Conservation (phyloP, 2,329 filamentous ascomycete species). For the Calcarisporium arbuscula region DNA sequence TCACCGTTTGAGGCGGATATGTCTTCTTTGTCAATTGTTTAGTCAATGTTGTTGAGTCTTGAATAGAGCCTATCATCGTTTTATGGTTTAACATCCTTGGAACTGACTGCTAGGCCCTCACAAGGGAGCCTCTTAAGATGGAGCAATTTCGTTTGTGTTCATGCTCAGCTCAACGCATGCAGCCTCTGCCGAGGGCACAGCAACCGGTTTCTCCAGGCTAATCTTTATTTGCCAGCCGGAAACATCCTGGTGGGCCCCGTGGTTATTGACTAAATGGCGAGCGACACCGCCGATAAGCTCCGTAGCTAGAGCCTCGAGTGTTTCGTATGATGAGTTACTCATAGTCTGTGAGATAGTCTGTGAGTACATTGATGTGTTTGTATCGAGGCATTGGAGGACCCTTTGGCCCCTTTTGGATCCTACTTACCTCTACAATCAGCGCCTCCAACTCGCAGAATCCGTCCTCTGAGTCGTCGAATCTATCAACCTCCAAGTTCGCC, state of each 20-base stretch:
- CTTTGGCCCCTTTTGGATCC: too few relatives aligned
- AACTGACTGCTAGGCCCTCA: too few relatives aligned
- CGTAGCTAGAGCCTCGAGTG: conserved; percentile 54
- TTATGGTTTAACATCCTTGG: too few relatives aligned
- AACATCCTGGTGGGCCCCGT: conserved; percentile 8
- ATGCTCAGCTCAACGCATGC: conserved; percentile 53
- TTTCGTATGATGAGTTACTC: conserved; percentile 52
- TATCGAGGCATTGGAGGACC: not conserved
- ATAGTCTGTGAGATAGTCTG: conserved; percentile 35
- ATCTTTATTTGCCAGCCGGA: conserved; percentile 50
- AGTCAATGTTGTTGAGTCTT: too few relatives aligned
- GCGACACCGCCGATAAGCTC: conserved; percentile 41
- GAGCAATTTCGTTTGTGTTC: conserved; percentile 22
- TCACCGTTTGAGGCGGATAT: too few relatives aligned
- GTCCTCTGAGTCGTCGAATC: conserved; percentile 39
- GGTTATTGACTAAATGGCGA: conserved; percentile 29
- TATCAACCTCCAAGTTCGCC: conserved; percentile 56
- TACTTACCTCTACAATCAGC: conserved; percentile 54
- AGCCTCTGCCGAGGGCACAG: conserved; percentile 65
- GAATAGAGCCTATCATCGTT: too few relatives aligned
- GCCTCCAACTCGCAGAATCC: conserved; percentile 50
- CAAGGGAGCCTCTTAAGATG: too few relatives aligned
- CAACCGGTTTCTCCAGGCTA: conserved; percentile 64
- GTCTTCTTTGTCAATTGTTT: too few relatives aligned
- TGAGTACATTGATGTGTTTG: not conserved